Evolutionary conservation across 345 rosid species (phyloP), one percentile per base, ranked within the genome.

Genomic region (Crucihimalaya himalaica): DNA sequence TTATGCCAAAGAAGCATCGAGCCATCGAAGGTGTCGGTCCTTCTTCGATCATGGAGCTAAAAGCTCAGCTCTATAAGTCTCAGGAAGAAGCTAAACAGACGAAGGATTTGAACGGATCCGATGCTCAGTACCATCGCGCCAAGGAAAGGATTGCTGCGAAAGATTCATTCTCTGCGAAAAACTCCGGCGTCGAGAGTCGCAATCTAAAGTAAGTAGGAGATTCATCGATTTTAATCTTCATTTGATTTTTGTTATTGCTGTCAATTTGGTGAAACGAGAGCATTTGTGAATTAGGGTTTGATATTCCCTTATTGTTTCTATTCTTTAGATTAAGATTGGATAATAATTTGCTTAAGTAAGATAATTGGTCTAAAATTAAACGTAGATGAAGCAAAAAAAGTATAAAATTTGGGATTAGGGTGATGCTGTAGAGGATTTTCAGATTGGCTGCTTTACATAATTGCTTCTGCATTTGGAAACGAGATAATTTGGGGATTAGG

Each of bases 21-120:
- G 81, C 89, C 16, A 95, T 95, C 8, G 93, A 87, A 51, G 99
- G 99, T 12, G 97, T 92, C 0, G 99, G 99, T 20, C 79, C 89
- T 28, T 87, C 93, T 11, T 92, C 99, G 19, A 90, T 92, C 57
- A 67, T 95, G 28, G 94, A 95, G 73, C 98, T 90, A 78, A 92
- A 88, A 42, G 99, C 99, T 53, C 89, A 92, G 73, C 96, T 95
- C 31, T 95, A 90, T 79, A 79, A 78, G 19, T 90, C 97, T 1
- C 97, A 95, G 72, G 94, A 92, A 73, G 99, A 95, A 63, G 78
- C 91, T 47, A 92, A 77, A 69, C 81, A 74, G 19, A 79, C 89
- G 28, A 95, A 88, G 81, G 92, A 88, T 20, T 74, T 87, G 13
- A 58, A 76, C 14, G 87, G 84, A 37, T 35, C 92, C 7, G 88